Evolutionary conservation across 257 asterid species (phyloP), one percentile per base, ranked within the genome.

Genomic region (Fraxinus excelsior): DNA sequence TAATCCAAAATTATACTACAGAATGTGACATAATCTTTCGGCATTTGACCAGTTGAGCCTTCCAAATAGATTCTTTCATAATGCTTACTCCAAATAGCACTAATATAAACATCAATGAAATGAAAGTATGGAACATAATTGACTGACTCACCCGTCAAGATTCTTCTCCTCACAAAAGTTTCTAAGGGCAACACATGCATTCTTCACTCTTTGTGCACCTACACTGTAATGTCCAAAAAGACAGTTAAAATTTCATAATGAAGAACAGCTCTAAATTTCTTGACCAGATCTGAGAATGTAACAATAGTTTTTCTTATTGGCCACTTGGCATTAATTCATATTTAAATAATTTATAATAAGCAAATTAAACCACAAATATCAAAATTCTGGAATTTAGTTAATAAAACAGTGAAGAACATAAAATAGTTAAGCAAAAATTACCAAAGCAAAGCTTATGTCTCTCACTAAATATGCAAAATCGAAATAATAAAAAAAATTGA

Each of bases 131-230:
- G 11, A 71, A 51, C 73, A 72, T 2, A 81, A 6, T 23, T 28
- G 31, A 28, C 31, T n/a, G 44, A 53, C 90, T 85, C 74, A 90
- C 98, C 95, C 96, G 68, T 91, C 96, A 68, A 84, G 85, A 78
- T 86, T 88, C 78, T 87, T 84, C 69, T 87, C 93, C 76, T 91
- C 96, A 74, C 98, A 94, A 76, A 72, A 80, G 85, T 83, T 84
- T 71, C 91, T 86, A 87, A 94, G 89, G 71, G 78, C 82, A 77
- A 88, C 84, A 68, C 97, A 91, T 72, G 76, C 66, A 70, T 87
- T 83, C 91, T 85, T 90, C 78, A 91, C 95, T 74, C 95, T 81
- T 5, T 83, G 89, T 29, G 95, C 94, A 31, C 97, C 97, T 72
- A 91, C 81, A 84, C 96, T 91, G 96, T 35, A 18, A 79, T 76